Percentiles rank a stretch among this genome's conserved stretches.
phyloP scores from a whole-genome alignment of 176 grass and related monocot species.

The Alopecurus myosuroides region DNA sequence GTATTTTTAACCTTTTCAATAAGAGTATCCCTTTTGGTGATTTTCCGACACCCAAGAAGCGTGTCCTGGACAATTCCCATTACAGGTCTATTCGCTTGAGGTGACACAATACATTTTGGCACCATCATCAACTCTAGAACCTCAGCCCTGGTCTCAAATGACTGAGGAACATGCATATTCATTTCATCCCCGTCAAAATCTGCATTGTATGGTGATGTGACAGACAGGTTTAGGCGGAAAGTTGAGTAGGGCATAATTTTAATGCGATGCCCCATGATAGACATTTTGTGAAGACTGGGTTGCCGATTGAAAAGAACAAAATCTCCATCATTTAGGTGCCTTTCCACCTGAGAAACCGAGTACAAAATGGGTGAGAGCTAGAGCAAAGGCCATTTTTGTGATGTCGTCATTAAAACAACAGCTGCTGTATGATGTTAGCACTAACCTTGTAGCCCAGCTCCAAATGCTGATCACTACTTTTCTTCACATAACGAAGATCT shows the following conservation, averaged over 20 bases:
- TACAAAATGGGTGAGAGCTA: constrained; percentile 2
- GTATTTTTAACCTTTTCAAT: constrained; percentile 77
- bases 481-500: constrained; percentile 92
- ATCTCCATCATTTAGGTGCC: constrained; percentile 89
- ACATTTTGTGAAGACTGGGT: constrained; percentile 97
- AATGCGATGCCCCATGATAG: constrained; percentile 85
- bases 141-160: constrained; percentile 84
- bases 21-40: constrained; percentile 80
- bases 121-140: constrained; percentile 95
- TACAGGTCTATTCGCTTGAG: constrained; percentile 75
- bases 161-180: constrained; percentile 98
- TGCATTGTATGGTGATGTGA: constrained; percentile 91
- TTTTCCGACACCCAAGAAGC: constrained; percentile 73
- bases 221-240: constrained; percentile 81
- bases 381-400: not conserved
- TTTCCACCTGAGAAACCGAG: constrained; percentile 59
- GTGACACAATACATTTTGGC: constrained; percentile 94
- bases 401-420: not conserved
- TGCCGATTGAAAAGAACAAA: constrained; percentile 91
- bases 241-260: constrained; percentile 98
- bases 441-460: constrained; percentile 89
- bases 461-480: constrained; percentile 97
- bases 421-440: not conserved
- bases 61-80: constrained; percentile 97
- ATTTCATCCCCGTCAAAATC: constrained; percentile 98